Conservation (phyloP, 805 yeast genomes). For the Suhomyces canberraensis region DNA sequence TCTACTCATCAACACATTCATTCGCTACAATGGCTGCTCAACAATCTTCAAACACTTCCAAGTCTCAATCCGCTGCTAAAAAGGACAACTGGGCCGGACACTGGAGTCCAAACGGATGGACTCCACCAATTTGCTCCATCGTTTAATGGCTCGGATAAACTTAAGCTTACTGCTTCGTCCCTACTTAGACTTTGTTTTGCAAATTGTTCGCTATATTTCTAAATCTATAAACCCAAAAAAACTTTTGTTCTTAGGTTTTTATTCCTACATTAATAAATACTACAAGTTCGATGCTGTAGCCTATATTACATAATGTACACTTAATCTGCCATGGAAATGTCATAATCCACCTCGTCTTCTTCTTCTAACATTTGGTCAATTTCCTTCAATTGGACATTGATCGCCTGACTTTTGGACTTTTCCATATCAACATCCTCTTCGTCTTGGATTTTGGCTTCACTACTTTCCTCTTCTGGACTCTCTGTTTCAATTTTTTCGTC, state of each 20-base stretch:
- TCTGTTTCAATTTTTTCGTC: not conserved
- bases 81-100: not conserved
- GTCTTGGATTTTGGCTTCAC: not conserved
- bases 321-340: conserved; percentile 21
- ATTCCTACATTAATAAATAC: too few species aligned
- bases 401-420: conserved; percentile 2
- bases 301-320: not conserved
- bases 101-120: not conserved
- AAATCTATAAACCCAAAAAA: too few species aligned
- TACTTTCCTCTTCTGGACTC: conserved; percentile 6
- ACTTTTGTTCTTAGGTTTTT: too few species aligned
- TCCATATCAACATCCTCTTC: conserved; percentile 2
- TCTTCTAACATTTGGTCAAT: conserved; percentile 37
- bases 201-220: too few species aligned
- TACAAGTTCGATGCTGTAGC: too few species aligned
- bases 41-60: not conserved
- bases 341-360: conserved; percentile 38
- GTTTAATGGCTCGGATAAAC: too few species aligned
- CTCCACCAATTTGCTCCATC: not conserved
- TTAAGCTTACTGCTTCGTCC: too few species aligned
- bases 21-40: not conserved
- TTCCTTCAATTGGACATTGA: conserved; percentile 20
- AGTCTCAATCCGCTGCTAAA: not conserved
- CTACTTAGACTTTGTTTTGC: too few species aligned
- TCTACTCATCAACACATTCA: too few species aligned